These are phyloP conservation scores for Metarhizium anisopliae DNA, from an alignment of 2,329 filamentous ascomycete species.

Conservation along the genomic window DNA sequence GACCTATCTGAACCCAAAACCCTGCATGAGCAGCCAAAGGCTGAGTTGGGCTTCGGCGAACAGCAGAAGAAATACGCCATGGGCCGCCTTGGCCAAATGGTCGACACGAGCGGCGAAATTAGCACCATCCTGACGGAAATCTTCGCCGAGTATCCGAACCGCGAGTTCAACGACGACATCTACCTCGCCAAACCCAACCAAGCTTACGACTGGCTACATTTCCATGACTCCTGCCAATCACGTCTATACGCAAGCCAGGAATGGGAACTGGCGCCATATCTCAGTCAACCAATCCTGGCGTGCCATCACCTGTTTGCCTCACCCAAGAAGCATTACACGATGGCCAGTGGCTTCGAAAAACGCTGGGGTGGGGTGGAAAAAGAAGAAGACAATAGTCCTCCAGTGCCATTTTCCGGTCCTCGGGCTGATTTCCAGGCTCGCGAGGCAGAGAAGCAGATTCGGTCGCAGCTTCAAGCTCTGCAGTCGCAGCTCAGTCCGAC, in stretches of 20 bases:
- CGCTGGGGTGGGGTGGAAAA: conserved; percentile 30
- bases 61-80: conserved; percentile 63
- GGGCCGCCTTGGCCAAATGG: conserved; percentile 63
- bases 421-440: conserved; percentile 73
- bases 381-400: conserved; percentile 38
- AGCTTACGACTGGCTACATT: conserved; percentile 92
- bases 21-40: conserved; percentile 43
- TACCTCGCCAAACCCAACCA: conserved; percentile 78
- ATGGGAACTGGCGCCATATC: conserved; percentile 84
- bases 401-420: conserved; percentile 70
- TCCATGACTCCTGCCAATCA: conserved; percentile 76
- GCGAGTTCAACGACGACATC: conserved; percentile 88
- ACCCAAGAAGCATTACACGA: conserved; percentile 41
- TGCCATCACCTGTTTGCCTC: conserved; percentile 89
- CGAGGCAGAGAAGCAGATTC: conserved; percentile 74
- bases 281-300: conserved; percentile 76
- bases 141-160: conserved; percentile 76
- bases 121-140: conserved; percentile 75
- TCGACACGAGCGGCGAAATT: conserved; percentile 70
- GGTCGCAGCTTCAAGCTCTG: conserved; percentile 61
- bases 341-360: conserved; percentile 32
- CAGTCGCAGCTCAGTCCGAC: conserved; percentile 64
- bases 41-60: conserved; percentile 63
- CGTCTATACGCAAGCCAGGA: conserved; percentile 77
- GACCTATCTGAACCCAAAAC: conserved; percentile 32